These are phyloP conservation scores for Benincasa hispida DNA, from an alignment of 306 rosid species.

Conservation along the genomic window DNA sequence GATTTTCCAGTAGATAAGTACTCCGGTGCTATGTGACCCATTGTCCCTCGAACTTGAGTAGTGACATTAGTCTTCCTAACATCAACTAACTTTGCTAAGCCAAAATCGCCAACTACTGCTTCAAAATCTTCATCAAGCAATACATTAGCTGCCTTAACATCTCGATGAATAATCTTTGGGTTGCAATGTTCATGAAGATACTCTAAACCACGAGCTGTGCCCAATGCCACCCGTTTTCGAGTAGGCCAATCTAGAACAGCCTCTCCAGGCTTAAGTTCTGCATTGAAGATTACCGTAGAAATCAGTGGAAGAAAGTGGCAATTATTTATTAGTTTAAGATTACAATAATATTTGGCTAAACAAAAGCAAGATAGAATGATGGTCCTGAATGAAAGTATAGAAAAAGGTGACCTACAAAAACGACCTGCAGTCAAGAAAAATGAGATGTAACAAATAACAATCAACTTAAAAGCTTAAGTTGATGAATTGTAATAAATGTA, in stretches of 20 bases:
- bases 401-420: neutral
- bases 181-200: slow-evolving; percentile 97
- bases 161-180: slow-evolving; percentile 97
- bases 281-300: slow-evolving; percentile 12
- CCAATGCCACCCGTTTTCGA: slow-evolving; percentile 80
- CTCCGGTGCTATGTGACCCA: slow-evolving; percentile 99
- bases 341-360: neutral
- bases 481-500: neutral
- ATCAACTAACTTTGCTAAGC: slow-evolving; percentile 97
- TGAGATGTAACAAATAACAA: too few relatives aligned
- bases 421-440: neutral
- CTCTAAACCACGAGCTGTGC: slow-evolving; percentile 96
- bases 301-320: neutral
- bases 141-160: slow-evolving; percentile 98
- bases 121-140: slow-evolving; percentile 92
- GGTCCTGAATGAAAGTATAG: neutral
- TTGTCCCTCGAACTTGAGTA: slow-evolving; percentile 97
- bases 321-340: neutral
- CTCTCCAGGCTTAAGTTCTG: slow-evolving; percentile 86
- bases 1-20: slow-evolving; percentile 96
- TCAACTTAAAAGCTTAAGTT: neutral
- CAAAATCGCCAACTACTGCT: slow-evolving; percentile 98
- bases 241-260: slow-evolving; percentile 76
- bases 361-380: neutral
- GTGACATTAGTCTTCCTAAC: slow-evolving; percentile 88